phyloP scores from a whole-genome alignment of 1,139 yeast genomes.

The Yamadazyma diospyri region DNA sequence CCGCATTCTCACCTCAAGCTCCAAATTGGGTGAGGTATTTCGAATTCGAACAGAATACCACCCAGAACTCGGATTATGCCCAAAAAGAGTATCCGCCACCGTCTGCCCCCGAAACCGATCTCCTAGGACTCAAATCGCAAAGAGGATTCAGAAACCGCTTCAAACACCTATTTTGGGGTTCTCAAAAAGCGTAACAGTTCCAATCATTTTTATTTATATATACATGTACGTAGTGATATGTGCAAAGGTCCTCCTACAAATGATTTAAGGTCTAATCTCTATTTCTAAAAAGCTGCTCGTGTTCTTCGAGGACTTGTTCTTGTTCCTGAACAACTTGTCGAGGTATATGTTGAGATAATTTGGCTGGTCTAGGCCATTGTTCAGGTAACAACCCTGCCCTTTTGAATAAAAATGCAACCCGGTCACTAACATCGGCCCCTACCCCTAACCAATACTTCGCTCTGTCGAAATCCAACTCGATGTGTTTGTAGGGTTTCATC shows the following conservation, averaged over 20 bases:
- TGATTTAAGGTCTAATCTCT: conserved; percentile 23
- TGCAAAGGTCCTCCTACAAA: too few species aligned
- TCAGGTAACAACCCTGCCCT: conserved; percentile 76
- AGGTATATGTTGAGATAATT: conserved; percentile 32
- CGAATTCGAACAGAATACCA: conserved; percentile 6
- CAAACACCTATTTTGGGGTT: conserved; percentile 4
- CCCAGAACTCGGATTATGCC: conserved; percentile 9
- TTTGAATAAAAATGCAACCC: conserved; percentile 73
- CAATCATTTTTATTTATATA: conserved; percentile 2
- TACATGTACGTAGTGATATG: conserved; percentile 3
- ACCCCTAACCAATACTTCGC: conserved; percentile 98
- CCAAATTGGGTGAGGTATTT: conserved; percentile 10
- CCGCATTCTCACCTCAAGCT: conserved; percentile 1
- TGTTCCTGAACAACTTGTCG: conserved; percentile 27
- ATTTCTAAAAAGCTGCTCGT: conserved; percentile 30
- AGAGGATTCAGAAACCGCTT: conserved; percentile 6
- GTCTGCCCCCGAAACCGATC: not conserved
- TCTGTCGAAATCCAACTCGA: conserved; percentile 79
- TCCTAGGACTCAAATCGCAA: conserved; percentile 1
- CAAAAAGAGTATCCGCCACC: not conserved
- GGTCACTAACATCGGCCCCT: conserved; percentile 94
- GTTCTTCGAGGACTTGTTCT: conserved; percentile 31
- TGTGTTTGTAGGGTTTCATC: conserved; percentile 69
- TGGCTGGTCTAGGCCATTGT: conserved; percentile 59
- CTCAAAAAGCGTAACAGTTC: not conserved